phyloP scores from a whole-genome alignment of 75 land plant species.

The Cupressus sempervirens region DNA sequence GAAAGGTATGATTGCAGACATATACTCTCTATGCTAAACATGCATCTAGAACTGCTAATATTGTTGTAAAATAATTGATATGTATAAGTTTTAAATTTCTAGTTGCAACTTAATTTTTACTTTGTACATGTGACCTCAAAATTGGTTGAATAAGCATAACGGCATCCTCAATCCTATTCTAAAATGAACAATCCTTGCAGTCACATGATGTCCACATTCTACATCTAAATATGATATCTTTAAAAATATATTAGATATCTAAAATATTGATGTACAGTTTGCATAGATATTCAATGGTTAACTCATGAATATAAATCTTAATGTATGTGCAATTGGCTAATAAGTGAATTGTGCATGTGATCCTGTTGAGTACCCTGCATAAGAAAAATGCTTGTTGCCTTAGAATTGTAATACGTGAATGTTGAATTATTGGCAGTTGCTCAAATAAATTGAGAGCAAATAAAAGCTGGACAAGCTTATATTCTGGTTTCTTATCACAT shows the following conservation, averaged over 20 bases:
- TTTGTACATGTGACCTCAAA: not conserved
- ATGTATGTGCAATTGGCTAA: not conserved
- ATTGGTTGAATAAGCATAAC: not conserved
- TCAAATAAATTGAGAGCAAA: not conserved
- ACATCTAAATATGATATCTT: not conserved
- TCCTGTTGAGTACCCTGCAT: not conserved
- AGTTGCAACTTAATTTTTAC: not conserved
- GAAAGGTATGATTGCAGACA: not conserved
- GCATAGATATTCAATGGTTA: not conserved
- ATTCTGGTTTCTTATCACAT: too few relatives aligned
- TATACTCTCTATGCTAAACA: not conserved
- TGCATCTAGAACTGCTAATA: not conserved
- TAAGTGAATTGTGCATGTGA: not conserved
- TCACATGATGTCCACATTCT: not conserved
- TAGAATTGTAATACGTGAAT: not conserved
- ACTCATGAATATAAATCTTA: not conserved
- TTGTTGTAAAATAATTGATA: not conserved
- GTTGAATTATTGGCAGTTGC: not conserved
- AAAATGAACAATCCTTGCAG: not conserved
- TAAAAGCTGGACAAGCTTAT: too few relatives aligned
- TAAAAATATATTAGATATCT: not conserved
- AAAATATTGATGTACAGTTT: not conserved
- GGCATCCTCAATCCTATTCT: not conserved
- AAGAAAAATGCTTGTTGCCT: not conserved
- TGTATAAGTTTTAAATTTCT: not conserved